These are phyloP conservation scores for Aspergillus novofumigatus DNA, from an alignment of 2,329 filamentous ascomycete genomes.

Conservation along the genomic window DNA sequence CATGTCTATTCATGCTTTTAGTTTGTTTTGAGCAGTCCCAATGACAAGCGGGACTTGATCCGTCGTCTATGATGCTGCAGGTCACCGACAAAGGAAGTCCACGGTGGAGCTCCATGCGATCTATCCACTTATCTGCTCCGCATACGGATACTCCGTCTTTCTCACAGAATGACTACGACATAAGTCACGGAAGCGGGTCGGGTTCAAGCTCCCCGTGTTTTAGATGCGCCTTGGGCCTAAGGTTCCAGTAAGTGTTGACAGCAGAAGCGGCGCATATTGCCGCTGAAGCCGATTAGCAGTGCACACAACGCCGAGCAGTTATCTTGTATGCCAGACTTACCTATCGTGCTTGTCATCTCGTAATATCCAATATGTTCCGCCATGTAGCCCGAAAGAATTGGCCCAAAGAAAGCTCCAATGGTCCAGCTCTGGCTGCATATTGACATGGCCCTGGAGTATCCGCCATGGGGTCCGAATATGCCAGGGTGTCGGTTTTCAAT, in stretches of 20 bases:
- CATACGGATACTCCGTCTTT: neutral
- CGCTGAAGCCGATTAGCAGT: constrained; percentile 8
- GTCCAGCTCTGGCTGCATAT: constrained; percentile 23
- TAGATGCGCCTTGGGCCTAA: neutral
- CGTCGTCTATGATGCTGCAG: neutral
- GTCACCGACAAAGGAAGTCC: neutral
- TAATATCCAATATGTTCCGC: constrained; percentile 19
- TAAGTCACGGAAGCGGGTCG: neutral
- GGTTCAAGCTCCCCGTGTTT: constrained; percentile 1
- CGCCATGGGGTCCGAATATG: constrained; percentile 24
- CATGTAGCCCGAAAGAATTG: constrained; percentile 17
- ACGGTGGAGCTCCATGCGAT: neutral
- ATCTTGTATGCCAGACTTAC: too few species aligned
- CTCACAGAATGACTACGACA: neutral
- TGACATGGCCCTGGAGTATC: constrained; percentile 23
- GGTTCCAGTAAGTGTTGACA: constrained; percentile 3
- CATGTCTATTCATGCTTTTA: too few species aligned
- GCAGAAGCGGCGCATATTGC: constrained; percentile 14
- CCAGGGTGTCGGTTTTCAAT: constrained; percentile 18
- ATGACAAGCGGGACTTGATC: neutral
- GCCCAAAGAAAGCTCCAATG: constrained; percentile 19
- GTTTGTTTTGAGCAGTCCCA: too few species aligned
- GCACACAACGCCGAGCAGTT: too few species aligned
- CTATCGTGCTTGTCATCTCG: constrained; percentile 18
- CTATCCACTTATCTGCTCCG: neutral